Evolutionary conservation across 192 early-diverging fungal genomes (phyloP), one percentile per base, ranked within the genome.

Genomic region (Umbelopsis vinacea): DNA sequence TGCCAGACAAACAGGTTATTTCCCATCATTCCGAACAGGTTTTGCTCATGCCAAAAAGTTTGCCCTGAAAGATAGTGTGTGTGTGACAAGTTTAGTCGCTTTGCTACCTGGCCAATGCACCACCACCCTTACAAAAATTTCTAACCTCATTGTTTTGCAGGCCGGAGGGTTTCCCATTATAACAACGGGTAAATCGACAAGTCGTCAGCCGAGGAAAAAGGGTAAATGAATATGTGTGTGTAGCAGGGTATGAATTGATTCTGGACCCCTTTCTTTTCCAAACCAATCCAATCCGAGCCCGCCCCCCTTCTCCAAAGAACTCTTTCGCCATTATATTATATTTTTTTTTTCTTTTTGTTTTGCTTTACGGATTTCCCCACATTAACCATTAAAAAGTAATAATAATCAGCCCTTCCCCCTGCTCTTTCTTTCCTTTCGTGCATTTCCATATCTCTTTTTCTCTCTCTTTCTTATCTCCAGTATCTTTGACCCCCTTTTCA

Each of bases 221-320:
- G 48, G 15, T n/a, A 21, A 21, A n/a, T 50, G 48, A 21, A 17
- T n/a, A n/a, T 50, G 15, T 50, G 15, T 50, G 15, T 50, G 15
- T 50, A 2, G 48, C 15, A 37, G 57, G 17, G 33, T 63, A 29
- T 37, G 26, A 29, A 37, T 63, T 14, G 57, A 63, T 63, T 63
- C 57, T 63, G 57, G 57, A 60, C 57, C 57, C 57, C 57, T 63
- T 17, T 63, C 26, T 10, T n/a, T n/a, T 21, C 48, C 48, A 50
- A 50, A 6, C 48, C 48, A 21, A 50, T 15, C 48, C 48, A 43
- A 43, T 43, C 40, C 11, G 40, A 43, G 40, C 40, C 40, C 40
- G 40, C 40, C 40, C 29, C 40, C 40, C 40, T n/a, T 43, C 40
- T 43, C 40, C 6, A 43, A n/a, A 43, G 8, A 43, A 43, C 40